Percentiles rank a stretch among this genome's conserved stretches.
Conservation (phyloP, 2,329 filamentous ascomycete species). For the Tolypocladium cylindrosporum region DNA sequence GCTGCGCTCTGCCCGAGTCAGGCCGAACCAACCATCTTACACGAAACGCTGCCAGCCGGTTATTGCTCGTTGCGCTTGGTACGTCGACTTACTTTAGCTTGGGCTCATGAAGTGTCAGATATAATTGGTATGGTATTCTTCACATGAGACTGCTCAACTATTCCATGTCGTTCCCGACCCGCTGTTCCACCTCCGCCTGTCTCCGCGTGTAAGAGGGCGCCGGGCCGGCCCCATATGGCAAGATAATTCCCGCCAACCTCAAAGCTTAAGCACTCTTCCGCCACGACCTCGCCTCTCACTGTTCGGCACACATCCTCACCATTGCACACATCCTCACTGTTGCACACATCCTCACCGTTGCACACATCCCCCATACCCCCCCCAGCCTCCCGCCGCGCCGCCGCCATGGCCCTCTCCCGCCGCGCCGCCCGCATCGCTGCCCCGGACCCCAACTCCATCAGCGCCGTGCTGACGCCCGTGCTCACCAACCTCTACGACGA, state of each 20-base stretch:
- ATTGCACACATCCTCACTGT: too few species aligned
- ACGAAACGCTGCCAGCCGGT: not conserved
- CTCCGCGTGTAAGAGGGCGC: not conserved
- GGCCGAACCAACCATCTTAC: not conserved
- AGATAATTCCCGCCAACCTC: not conserved
- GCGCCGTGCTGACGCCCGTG: conserved; percentile 28
- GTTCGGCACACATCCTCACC: too few species aligned
- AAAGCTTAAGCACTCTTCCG: not conserved
- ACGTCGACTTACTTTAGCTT: not conserved
- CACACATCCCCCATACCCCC: too few species aligned
- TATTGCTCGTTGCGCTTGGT: not conserved
- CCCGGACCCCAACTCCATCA: conserved; percentile 9
- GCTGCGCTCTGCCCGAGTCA: not conserved
- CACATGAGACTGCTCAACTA: too few species aligned
- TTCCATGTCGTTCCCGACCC: not conserved
- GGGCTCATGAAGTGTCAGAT: too few species aligned
- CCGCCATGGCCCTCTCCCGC: conserved; percentile 11
- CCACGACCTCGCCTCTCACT: not conserved
- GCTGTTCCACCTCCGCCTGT: not conserved
- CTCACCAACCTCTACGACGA: conserved; percentile 33
- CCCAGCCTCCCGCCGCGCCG: too few species aligned
- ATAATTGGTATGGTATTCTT: too few species aligned
- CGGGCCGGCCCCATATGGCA: not conserved
- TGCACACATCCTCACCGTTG: too few species aligned
- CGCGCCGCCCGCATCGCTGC: conserved; percentile 18